phyloP scores from a whole-genome alignment of 1,139 yeast species.

The Geotrichum aggregatum region DNA sequence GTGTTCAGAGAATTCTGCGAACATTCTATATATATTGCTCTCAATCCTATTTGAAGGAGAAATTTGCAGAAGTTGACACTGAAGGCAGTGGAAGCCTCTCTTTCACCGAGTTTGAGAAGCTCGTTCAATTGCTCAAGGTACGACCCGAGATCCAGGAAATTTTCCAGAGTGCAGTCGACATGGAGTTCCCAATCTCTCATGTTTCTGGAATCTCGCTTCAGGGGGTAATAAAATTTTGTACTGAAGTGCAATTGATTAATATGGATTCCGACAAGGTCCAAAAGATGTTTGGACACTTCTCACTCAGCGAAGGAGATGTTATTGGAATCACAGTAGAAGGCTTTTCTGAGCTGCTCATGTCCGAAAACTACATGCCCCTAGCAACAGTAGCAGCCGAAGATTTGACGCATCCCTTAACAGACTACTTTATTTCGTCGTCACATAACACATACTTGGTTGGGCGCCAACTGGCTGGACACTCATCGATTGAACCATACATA shows the following conservation, averaged over 20 bases:
- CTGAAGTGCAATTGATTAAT: conserved; percentile 43
- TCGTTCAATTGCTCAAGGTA: conserved; percentile 52
- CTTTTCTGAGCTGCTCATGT: conserved; percentile 50
- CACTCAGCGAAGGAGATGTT: conserved; percentile 9
- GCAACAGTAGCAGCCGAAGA: conserved; percentile 42
- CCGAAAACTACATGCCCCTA: conserved; percentile 46
- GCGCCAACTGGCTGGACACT: conserved; percentile 79
- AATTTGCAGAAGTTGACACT: conserved; percentile 39
- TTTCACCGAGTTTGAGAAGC: conserved; percentile 67
- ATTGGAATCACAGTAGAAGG: conserved; percentile 34
- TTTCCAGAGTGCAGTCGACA: conserved; percentile 36
- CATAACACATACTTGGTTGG: conserved; percentile 92
- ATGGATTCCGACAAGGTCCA: background rate
- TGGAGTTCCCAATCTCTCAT: conserved; percentile 17
- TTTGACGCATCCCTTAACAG: conserved; percentile 67
- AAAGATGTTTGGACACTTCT: conserved; percentile 15
- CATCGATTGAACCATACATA: conserved; percentile 87
- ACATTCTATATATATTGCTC: conserved; percentile 67
- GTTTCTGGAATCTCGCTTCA: conserved; percentile 35
- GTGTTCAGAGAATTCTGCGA: conserved; percentile 60
- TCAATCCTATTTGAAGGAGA: conserved; percentile 37
- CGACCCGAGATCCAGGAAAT: conserved; percentile 50
- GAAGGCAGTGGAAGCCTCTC: conserved; percentile 45
- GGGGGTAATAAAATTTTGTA: conserved; percentile 48
- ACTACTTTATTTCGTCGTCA: conserved; percentile 85